phyloP scores from a whole-genome alignment of 257 asterid species.

The Hygrophila difformis region DNA sequence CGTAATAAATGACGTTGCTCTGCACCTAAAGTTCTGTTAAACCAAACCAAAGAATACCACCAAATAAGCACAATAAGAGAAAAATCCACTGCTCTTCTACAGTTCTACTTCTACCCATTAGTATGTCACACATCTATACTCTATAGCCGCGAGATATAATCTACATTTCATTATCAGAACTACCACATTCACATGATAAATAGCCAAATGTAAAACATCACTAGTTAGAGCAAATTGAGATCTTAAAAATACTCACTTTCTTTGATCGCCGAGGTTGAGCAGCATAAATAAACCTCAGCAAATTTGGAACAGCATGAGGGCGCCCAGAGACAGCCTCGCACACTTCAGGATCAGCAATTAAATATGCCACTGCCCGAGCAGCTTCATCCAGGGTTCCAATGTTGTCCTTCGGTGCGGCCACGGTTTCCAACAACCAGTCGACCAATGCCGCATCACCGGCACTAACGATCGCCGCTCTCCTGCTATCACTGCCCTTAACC shows the following conservation, averaged over 20 bases:
- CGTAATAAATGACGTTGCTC: too few species aligned
- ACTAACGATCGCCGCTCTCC: constrained; percentile 83
- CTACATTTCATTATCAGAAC: too few species aligned
- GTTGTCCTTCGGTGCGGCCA: constrained; percentile 50
- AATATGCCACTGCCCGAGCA: constrained; percentile 88
- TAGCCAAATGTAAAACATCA: neutral
- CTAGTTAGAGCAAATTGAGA: neutral
- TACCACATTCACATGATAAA: neutral
- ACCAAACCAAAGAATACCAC: neutral
- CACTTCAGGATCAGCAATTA: constrained; percentile 81
- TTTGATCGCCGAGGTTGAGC: constrained; percentile 74
- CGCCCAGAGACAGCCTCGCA: constrained; percentile 64
- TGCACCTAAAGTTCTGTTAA: too few species aligned
- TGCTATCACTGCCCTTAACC: constrained; percentile 78
- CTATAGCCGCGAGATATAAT: too few species aligned
- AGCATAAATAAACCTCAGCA: constrained; percentile 85
- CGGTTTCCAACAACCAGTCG: constrained; percentile 90
- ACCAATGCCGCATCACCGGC: constrained; percentile 95
- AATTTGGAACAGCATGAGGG: constrained; percentile 77
- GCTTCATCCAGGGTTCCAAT: constrained; percentile 78
- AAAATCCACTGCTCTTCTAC: too few species aligned
- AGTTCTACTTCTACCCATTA: too few species aligned
- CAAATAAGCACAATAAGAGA: too few species aligned
- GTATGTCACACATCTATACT: too few species aligned
- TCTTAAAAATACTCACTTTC: constrained; percentile 37